Conservation (phyloP, 306 rosid species). For the Cotoneaster glaucophyllus region DNA sequence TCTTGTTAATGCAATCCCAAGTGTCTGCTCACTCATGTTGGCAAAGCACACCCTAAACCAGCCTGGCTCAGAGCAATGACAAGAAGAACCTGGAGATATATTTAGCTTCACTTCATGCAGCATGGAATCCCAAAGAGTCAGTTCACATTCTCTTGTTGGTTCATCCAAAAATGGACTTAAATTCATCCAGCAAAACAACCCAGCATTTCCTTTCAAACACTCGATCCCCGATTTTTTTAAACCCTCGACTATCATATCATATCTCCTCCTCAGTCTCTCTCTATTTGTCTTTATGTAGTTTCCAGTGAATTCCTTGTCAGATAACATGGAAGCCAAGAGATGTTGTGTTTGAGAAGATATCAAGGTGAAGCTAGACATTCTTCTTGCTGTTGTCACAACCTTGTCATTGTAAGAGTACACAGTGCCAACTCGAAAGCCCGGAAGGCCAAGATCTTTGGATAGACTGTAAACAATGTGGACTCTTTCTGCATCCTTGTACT, state of each 20-base stretch:
- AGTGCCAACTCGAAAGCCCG: slow-evolving; percentile 72
- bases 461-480: slow-evolving; percentile 86
- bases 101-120: slow-evolving; percentile 51
- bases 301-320: slow-evolving; percentile 45
- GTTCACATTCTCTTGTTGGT: slow-evolving; percentile 26
- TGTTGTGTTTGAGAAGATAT: slow-evolving; percentile 82
- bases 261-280: slow-evolving; percentile 50
- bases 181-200: slow-evolving; percentile 79
- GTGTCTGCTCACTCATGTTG: slow-evolving; percentile 52
- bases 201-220: slow-evolving; percentile 69
- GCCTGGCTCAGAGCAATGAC: slow-evolving; percentile 69
- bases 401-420: slow-evolving; percentile 65
- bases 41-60: slow-evolving; percentile 92
- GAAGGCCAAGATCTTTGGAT: slow-evolving; percentile 75
- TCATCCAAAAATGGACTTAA: slow-evolving; percentile 24
- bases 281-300: slow-evolving; percentile 41
- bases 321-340: slow-evolving; percentile 59
- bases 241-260: slow-evolving; percentile 52
- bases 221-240: slow-evolving; percentile 48
- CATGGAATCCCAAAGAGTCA: slow-evolving; percentile 50
- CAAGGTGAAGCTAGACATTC: slow-evolving; percentile 75
- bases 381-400: slow-evolving; percentile 61
- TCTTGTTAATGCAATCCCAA: slow-evolving; percentile 47
- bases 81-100: slow-evolving; percentile 77
- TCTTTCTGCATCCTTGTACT: slow-evolving; percentile 50